phyloP scores from a whole-genome alignment of 179 eudicot genomes.

The Spinacia oleracea region DNA sequence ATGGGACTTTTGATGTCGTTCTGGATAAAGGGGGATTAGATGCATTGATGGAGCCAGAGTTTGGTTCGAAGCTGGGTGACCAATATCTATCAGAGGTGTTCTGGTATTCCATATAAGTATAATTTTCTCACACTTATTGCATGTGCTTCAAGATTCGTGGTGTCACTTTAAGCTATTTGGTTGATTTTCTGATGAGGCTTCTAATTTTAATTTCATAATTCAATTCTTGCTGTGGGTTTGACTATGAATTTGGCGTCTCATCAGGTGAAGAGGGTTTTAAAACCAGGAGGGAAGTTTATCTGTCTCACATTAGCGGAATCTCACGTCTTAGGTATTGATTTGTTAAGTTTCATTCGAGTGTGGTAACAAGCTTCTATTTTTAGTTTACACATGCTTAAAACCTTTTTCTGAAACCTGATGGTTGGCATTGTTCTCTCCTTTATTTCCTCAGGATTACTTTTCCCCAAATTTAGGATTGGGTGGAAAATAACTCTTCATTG shows the following conservation, averaged over 20 bases:
- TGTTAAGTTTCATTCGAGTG: slow-evolving; percentile 4
- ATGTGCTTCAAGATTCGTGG: slow-evolving; percentile 25
- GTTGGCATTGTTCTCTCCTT: slow-evolving; percentile 10
- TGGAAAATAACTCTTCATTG: slow-evolving; percentile 75
- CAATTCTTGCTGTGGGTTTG: not conserved
- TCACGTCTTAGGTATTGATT: slow-evolving; percentile 79
- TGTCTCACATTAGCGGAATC: slow-evolving; percentile 94
- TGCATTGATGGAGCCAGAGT: slow-evolving; percentile 96
- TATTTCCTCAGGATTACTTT: slow-evolving; percentile 58
- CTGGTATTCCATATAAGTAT: slow-evolving; percentile 23
- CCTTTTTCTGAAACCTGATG: not conserved
- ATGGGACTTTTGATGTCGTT: slow-evolving; percentile 63
- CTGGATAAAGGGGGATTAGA: slow-evolving; percentile 96
- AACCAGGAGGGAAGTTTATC: slow-evolving; percentile 69
- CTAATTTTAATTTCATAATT: not conserved
- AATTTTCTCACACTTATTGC: slow-evolving; percentile 25
- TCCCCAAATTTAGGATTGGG: slow-evolving; percentile 79
- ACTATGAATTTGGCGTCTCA: slow-evolving; percentile 21
- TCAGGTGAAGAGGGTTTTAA: slow-evolving; percentile 89
- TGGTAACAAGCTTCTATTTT: slow-evolving; percentile 1
- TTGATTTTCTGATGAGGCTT: not conserved
- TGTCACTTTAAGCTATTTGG: not conserved
- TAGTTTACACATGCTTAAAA: not conserved
- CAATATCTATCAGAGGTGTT: slow-evolving; percentile 87
- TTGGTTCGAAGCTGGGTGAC: slow-evolving; percentile 69